phyloP scores from a whole-genome alignment of 2,329 filamentous ascomycete genomes.

The Microascus cirrosus region DNA sequence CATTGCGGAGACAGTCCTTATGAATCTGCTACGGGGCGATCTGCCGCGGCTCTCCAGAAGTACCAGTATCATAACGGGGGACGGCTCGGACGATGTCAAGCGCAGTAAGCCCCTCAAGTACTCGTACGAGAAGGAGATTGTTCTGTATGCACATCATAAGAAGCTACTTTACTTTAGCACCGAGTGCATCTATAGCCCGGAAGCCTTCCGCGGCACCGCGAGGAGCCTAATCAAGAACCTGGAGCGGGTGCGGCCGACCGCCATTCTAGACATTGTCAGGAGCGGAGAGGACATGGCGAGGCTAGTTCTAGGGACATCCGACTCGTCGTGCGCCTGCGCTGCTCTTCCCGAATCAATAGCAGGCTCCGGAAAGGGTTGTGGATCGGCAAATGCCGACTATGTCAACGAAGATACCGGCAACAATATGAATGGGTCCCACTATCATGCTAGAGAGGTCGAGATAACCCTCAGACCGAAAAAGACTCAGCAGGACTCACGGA shows the following conservation, averaged over 20 bases:
- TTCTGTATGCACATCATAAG: slow-evolving; percentile 93
- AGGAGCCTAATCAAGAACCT: slow-evolving; percentile 89
- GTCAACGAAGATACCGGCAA: slow-evolving; percentile 69
- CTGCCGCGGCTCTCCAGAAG: slow-evolving; percentile 76
- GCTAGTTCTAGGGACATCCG: slow-evolving; percentile 39
- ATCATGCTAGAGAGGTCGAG: slow-evolving; percentile 17
- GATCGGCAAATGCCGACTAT: slow-evolving; percentile 44
- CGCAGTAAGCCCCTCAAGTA: slow-evolving; percentile 96
- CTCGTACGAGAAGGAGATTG: slow-evolving; percentile 98
- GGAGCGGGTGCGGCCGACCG: slow-evolving; percentile 84
- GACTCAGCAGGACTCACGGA: background rate
- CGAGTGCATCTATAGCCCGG: slow-evolving; percentile 95
- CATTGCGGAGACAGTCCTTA: slow-evolving; percentile 91
- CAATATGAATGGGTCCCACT: slow-evolving; percentile 46
- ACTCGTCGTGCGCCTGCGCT: background rate
- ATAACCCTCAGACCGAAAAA: slow-evolving; percentile 11
- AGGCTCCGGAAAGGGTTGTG: slow-evolving; percentile 6
- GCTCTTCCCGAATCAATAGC: slow-evolving; percentile 1
- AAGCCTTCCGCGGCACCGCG: slow-evolving; percentile 89
- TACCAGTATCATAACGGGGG: slow-evolving; percentile 79
- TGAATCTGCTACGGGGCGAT: slow-evolving; percentile 91
- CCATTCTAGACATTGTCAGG: slow-evolving; percentile 86
- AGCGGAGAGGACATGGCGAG: slow-evolving; percentile 95
- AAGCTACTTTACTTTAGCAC: slow-evolving; percentile 97
- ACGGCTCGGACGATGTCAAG: slow-evolving; percentile 75